Conservation (phyloP, 257 asterid species). For the Anisodus tanguticus region DNA sequence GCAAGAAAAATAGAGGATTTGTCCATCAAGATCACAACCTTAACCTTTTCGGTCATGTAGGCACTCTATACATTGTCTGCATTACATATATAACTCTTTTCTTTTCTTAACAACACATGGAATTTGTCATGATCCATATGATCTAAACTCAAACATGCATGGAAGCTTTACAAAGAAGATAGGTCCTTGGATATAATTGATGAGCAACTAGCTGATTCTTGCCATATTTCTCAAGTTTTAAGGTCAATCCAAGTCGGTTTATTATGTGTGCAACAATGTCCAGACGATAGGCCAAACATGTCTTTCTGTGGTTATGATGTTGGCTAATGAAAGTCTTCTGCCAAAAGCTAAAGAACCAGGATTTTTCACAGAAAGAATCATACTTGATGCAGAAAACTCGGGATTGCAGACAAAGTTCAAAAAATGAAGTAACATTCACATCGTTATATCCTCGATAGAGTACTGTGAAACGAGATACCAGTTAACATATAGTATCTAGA, state of each 20-base stretch:
- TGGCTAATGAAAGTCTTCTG: background rate
- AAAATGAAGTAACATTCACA: constrained; percentile 25
- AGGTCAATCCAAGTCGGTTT: constrained; percentile 14
- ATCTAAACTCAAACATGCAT: background rate
- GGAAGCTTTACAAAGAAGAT: constrained; percentile 31
- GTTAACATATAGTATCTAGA: background rate
- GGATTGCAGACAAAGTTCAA: background rate
- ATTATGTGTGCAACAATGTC: constrained; percentile 20
- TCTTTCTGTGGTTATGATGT: constrained; percentile 10
- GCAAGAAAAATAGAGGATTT: constrained; percentile 38
- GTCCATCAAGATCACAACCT: constrained; percentile 33
- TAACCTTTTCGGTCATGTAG: constrained; percentile 47
- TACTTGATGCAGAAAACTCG: background rate
- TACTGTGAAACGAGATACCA: background rate
- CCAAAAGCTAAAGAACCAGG: constrained; percentile 26
- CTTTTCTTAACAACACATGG: background rate
- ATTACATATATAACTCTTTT: background rate
- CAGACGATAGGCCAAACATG: constrained; percentile 18
- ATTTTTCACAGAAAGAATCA: background rate
- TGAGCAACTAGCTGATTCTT: background rate
- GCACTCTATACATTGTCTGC: background rate
- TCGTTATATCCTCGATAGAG: background rate
- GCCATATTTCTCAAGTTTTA: background rate
- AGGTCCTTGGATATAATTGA: background rate
- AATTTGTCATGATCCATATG: background rate